Base-by-base conservation (phyloP, 306 rosid species). In the Cercis canadensis region DNA sequence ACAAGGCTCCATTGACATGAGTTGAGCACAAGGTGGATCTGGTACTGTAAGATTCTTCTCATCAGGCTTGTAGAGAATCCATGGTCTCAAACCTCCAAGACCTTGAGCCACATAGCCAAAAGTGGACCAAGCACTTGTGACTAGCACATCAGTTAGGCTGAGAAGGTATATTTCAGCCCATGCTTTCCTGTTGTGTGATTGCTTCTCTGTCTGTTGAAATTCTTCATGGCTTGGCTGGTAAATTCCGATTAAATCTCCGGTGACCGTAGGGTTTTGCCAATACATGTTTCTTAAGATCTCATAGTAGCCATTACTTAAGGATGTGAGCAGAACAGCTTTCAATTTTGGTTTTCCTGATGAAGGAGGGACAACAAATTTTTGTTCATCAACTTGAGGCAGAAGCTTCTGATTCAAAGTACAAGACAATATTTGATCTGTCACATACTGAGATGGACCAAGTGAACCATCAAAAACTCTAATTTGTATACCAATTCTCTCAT, bases 31-130 rank as follows among this genome's bases (percentile, higher is more conserved):
- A 43, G 85, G 75, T 12, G 87, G 87, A 51, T 80, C 47, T 0
- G 85, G 87, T 32, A 70, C 57, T 1, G 80, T 83, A 14, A 11
- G 34, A 33, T 83, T 83, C 68, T 83, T 82, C 0, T 24, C 29
- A 24, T 24, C 29, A 24, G 85, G 80, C 44, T 84, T 84, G 73
- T 73, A 31, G 45, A 84, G 88, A 40, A 84, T 80, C 88, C 85
- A 80, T 40, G 88, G 88, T 13, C 49, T 80, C 71, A 84, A 40
- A 15, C 88, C 88, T 0, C 85, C 85, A 29, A 80, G 85, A 70
- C 88, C 70, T 44, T 84, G 88, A 8, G 88, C 85, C 11, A 84
- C 88, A 29, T 83, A 83, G 53, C 87, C 87, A 13, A 83, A 83
- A 1, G 87, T 83, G 0, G 88, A 84, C 88, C 88, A 84, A 11